Evolutionary conservation across 495 filamentous ascomycete genomes (phyloP).

Genomic region (Neurospora africana): DNA sequence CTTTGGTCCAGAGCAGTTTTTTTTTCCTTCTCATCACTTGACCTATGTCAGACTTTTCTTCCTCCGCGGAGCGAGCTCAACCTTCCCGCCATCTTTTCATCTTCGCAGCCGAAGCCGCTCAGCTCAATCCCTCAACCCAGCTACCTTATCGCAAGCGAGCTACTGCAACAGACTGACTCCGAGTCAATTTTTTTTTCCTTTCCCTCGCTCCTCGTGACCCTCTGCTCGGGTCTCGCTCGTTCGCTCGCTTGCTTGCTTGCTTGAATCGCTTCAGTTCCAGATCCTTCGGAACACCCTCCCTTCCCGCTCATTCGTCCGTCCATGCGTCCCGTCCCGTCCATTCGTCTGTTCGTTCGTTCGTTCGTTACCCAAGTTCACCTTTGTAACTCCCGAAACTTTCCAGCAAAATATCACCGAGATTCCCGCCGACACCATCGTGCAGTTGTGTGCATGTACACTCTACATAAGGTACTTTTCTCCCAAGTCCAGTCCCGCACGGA

Average conservation of each 20-base stretch:
- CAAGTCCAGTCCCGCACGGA: too few relatives aligned
- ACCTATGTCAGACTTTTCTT: background rate
- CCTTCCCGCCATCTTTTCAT: too few relatives aligned
- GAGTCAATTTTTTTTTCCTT: background rate
- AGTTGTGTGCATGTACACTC: background rate
- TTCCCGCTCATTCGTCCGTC: background rate
- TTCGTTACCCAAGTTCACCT: too few relatives aligned
- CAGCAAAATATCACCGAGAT: background rate
- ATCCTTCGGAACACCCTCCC: background rate
- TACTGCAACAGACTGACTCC: background rate
- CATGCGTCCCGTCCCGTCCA: too few relatives aligned
- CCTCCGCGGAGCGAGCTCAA: background rate
- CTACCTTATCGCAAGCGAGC: background rate
- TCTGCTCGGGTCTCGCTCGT: background rate
- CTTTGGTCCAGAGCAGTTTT: background rate
- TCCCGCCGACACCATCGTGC: background rate
- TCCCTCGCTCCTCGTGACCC: background rate
- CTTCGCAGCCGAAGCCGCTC: background rate
- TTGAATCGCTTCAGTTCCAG: background rate
- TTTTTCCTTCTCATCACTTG: background rate
- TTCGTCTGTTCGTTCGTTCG: background rate
- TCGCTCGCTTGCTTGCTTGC: too few relatives aligned
- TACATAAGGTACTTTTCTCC: too few relatives aligned
- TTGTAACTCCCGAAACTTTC: background rate
- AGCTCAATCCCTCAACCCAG: background rate